Evolutionary conservation across 2,329 filamentous ascomycete species (phyloP), one percentile per base, ranked within the genome.

Genomic region (Graphium sp.): DNA sequence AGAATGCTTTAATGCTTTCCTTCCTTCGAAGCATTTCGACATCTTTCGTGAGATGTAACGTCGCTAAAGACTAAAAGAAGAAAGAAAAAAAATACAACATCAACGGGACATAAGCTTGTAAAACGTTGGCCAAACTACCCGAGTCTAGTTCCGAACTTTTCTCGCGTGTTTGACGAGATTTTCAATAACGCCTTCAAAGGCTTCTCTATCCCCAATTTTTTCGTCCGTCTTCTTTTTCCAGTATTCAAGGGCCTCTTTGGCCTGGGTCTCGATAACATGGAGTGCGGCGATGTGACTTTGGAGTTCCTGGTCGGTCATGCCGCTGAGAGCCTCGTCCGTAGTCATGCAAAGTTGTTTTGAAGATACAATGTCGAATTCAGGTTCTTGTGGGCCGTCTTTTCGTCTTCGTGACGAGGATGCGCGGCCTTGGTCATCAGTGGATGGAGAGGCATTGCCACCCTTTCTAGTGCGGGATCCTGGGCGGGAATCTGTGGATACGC

Each of bases 161-260:
- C 83, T 66, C 28, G 83, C 83, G 55, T 92, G 83, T 50, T 84
- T 89, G 24, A 94, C 87, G 38, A 95, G 52, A 49, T 93, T 94
- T 55, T 93, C 87, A 62, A 95, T 94, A 11, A 95, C 87, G 1
- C 83, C 84, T 48, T 95, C 87, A 48, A 94, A 89, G 3, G 84
- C 82, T 47, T 94, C 87, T 40, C 89, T 76, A 46, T 95, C 87
- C 22, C 81, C 81, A 37, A 92, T 58, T 42, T 87, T 82, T 40
- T 84, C 83, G 46, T 93, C 85, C 30, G 79, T 76, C 41, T 74
- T 62, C 56, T 81, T 80, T 40, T 81, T 66, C 87, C 87, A 95
- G 47, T 87, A 92, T 38, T 83, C 79, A 29, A 94, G 58, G 22
- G 85, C 73, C 34, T 81, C 70, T 31, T 75, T 78, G 4, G 83